Base-by-base conservation (phyloP, 768 basidiomycete genomes). In the Mycena kentingensis region DNA sequence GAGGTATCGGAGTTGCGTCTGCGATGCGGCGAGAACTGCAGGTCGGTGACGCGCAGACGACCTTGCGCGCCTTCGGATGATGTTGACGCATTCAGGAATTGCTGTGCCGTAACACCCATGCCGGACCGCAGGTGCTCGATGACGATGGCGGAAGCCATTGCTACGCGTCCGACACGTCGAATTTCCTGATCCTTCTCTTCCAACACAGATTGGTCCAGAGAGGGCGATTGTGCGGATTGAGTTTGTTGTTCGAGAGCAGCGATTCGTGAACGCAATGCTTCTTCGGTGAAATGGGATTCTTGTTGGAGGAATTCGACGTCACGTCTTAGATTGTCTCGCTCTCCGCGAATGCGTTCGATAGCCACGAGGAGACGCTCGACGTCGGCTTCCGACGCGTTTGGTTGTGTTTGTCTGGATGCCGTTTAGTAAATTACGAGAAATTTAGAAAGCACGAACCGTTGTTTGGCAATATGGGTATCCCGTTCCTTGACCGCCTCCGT, bases 251-350 rank as follows among this genome's bases (percentile, higher is more conserved):
- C 32, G 57, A 57, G 51, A n/a, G 67, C 57, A 1, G 72, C 65
- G 19, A 87, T 68, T 51, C 78, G 79, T 28, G 73, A 71, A 61
- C 84, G 77, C 42, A 86, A 66, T 0, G 82, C 78, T 53, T 88
- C 79, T 15, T 83, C 76, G 2, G 81, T 71, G 60, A 88, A 86
- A 57, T 73, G 79, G 22, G 82, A 80, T 68, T 92, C 89, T 3
- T 76, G 73, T 57, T 87, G 78, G 48, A 86, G 70, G 67, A 90
- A 92, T 43, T 87, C 77, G 13, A 91, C 67, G 48, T 85, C 78
- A 5, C 83, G 77, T 45, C 77, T 77, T 24, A 89, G 74, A 39
- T 67, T 71, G 55, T 90, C 84, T 4, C 88, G 77, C 59, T 91
- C 87, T 4, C 67, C 65, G 4, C 89, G 83, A 39, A 90, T 71